Evolutionary conservation across 2,329 filamentous ascomycete species (phyloP), one percentile per base, ranked within the genome.

Genomic region (Sarocladium brachiariae): DNA sequence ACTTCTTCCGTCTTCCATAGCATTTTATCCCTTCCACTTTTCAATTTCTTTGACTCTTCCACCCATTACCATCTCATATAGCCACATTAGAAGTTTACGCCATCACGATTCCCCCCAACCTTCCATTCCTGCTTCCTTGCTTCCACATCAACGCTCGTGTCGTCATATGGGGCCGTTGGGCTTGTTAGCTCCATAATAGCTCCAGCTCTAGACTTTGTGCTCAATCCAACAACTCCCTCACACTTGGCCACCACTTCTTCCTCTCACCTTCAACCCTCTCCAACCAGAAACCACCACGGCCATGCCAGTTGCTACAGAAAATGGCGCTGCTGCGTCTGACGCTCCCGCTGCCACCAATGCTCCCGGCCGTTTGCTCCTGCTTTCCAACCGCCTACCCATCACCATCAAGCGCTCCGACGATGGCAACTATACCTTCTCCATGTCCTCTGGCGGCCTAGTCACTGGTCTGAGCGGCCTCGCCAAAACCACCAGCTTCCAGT

Each of bases 361-460:
- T 30, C 63, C 68, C 6, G 74, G 75, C 55, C 72, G 80, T 56
- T 77, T 96, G 50, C 80, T 96, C 49, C 83, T 97, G 45, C 84
- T 96, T 59, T 96, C 92, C 31, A 99, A 99, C 67, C 88, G 93
- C 50, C 78, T 97, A 37, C 92, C 93, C 52, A 95, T 97, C 67
- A 97, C 92, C 56, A 95, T 97, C 72, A 96, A 96, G 73, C 86
- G 89, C 58, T 86, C 86, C 50, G 89, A 93, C 49, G 89, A 96
- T 75, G 91, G 89, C 61, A 86, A 86, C 66, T 99, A 96, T 73
- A 81, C 84, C 63, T 96, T 95, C 69, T 89, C 87, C 65, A 96
- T 96, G 88, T 97, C 92, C 43, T 97, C 93, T 2, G 93, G 93
- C 52, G 93, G 93, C 35, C 80, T 99, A 35, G 93, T 97, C 61